Percentiles rank a stretch among this genome's conserved stretches.
phyloP scores from a whole-genome alignment of 164 flowering plant species.

The Paratinospora sagittata region DNA sequence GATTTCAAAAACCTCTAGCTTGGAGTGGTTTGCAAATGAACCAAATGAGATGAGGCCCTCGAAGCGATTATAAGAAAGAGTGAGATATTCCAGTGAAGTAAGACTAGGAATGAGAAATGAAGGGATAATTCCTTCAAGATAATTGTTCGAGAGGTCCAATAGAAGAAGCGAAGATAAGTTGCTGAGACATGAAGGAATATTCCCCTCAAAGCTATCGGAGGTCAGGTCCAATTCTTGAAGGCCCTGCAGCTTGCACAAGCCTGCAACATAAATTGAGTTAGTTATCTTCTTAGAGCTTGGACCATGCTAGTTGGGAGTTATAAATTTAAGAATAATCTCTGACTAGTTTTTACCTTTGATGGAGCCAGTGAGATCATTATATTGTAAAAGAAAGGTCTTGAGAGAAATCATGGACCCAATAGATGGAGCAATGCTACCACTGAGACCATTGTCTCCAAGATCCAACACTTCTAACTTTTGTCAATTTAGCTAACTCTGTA shows the following conservation, averaged over 20 bases:
- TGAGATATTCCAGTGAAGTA: constrained; percentile 6
- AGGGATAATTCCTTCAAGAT: not conserved
- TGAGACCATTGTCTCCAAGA: not conserved
- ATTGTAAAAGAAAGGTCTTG: not conserved
- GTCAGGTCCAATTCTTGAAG: constrained; percentile 5
- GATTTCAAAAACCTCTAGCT: not conserved
- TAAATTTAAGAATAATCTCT: not conserved
- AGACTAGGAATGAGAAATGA: not conserved
- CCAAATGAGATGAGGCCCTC: not conserved
- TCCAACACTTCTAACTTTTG: not conserved
- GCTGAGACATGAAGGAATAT: constrained; percentile 8
- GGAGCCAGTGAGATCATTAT: not conserved
- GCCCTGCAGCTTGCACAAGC: constrained; percentile 10
- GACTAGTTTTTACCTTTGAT: not conserved
- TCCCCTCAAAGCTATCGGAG: constrained; percentile 1
- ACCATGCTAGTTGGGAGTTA: too few species aligned
- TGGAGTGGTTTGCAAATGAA: constrained; percentile 1
- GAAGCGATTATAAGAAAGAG: not conserved
- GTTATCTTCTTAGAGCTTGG: not conserved
- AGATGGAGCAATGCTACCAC: not conserved
- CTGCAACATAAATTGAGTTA: not conserved
- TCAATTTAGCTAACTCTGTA: not conserved
- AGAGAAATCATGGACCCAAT: not conserved
- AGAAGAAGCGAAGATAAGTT: constrained; percentile 5
- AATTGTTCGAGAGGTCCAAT: constrained; percentile 7